These are phyloP conservation scores for Fistulifera solaris DNA, from an alignment of 108 stramenopile genomes.

Conservation along the genomic window DNA sequence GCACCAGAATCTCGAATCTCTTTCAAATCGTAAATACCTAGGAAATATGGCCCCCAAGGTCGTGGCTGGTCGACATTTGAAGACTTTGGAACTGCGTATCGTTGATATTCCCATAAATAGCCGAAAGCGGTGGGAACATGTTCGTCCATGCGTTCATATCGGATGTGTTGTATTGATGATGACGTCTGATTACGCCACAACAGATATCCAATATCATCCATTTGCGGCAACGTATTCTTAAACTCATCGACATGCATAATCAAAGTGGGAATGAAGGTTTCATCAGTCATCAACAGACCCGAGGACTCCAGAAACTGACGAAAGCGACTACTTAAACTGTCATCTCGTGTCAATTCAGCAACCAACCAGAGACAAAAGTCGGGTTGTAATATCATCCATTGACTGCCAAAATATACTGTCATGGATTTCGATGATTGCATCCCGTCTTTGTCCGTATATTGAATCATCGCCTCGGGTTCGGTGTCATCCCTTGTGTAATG, in stretches of 20 bases:
- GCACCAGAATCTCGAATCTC: conserved; percentile 66
- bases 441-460: conserved; percentile 41
- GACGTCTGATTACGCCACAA: conserved; percentile 10
- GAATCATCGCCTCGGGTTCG: conserved; percentile 22
- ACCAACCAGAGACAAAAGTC: conserved; percentile 60
- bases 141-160: conserved; percentile 90
- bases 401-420: conserved; percentile 70
- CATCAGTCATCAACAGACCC: conserved; percentile 76
- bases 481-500: conserved; percentile 51
- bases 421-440: conserved; percentile 20
- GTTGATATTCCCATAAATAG: conserved; percentile 27
- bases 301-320: conserved; percentile 43
- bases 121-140: conserved; percentile 62
- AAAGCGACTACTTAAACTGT: conserved; percentile 48
- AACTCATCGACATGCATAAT: conserved; percentile 57
- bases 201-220: conserved; percentile 18
- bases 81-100: conserved; percentile 48
- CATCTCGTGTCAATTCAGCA: conserved; percentile 33
- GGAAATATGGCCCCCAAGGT: conserved; percentile 85
- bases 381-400: conserved; percentile 75
- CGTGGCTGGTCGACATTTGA: conserved; percentile 34
- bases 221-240: conserved; percentile 41
- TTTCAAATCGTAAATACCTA: conserved; percentile 77
- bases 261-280: conserved; percentile 80
- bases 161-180: conserved; percentile 20